Evolutionary conservation across 441 rosid species (phyloP).

Genomic region (Geranium incanum): DNA sequence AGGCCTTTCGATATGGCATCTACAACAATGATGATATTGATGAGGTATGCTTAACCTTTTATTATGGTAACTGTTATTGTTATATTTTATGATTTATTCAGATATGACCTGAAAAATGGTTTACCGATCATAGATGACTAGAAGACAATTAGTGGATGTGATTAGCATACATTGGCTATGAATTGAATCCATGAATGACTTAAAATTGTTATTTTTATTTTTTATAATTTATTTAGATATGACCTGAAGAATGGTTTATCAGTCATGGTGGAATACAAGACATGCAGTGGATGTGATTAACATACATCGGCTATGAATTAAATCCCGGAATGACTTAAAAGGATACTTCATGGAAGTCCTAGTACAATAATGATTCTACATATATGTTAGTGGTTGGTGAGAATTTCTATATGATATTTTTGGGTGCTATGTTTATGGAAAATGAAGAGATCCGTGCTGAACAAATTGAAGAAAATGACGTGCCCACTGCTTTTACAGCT

Average conservation of each 20-base stretch:
- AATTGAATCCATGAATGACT: no score
- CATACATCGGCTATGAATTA: conserved; percentile 2
- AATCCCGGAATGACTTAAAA: not conserved
- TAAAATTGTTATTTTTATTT: no score
- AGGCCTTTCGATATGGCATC: conserved; percentile 82
- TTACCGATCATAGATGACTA: not conserved
- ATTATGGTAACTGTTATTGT: not conserved
- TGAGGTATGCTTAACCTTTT: conserved; percentile 42
- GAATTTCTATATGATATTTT: not conserved
- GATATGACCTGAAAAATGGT: not conserved
- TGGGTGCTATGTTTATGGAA: conserved; percentile 2
- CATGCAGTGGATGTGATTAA: not conserved
- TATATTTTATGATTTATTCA: not conserved
- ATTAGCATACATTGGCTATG: no score
- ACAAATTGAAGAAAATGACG: not conserved
- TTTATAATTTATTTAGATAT: no score
- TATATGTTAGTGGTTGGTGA: conserved; percentile 2
- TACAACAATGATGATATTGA: conserved; percentile 71
- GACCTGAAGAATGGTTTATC: not conserved
- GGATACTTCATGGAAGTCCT: not conserved
- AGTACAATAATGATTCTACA: not conserved
- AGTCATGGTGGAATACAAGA: not conserved
- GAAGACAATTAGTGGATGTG: no score
- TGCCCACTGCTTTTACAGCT: not conserved
- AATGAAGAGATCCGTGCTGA: conserved; percentile 1